Percentiles rank a stretch among this genome's conserved stretches.
Conservation (phyloP, 306 rosid species). For the Begonia fuchsioides region DNA sequence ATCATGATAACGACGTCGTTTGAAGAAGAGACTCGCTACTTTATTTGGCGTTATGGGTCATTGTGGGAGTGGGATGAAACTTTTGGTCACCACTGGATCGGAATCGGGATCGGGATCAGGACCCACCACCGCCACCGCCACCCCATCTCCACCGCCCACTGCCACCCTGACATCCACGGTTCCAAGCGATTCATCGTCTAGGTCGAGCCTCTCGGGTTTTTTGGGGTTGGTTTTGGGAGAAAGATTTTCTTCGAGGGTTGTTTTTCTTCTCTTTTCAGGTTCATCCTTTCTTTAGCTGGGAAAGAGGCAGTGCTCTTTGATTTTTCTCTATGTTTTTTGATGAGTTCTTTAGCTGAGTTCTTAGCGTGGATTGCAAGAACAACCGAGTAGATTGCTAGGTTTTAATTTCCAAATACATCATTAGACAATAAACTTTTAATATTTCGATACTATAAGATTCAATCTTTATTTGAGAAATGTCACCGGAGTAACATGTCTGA, state of each 20-base stretch:
- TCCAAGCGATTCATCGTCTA: slow-evolving; percentile 17
- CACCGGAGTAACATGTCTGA: too few relatives aligned
- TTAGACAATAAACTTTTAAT: too few relatives aligned
- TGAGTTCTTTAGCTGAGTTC: too few relatives aligned
- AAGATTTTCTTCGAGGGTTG: slow-evolving; percentile 9
- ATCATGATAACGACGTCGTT: too few relatives aligned
- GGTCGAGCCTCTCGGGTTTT: slow-evolving; percentile 9
- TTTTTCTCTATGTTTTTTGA: neutral
- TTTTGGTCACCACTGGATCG: slow-evolving; percentile 49
- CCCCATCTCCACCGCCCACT: slow-evolving; percentile 18
- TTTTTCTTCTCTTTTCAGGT: slow-evolving; percentile 13
- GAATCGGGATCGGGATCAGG: too few relatives aligned
- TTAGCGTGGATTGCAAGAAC: too few relatives aligned
- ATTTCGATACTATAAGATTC: too few relatives aligned
- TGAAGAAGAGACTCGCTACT: slow-evolving; percentile 33
- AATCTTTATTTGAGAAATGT: too few relatives aligned
- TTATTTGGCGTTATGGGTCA: slow-evolving; percentile 40
- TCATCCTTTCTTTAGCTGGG: slow-evolving; percentile 25
- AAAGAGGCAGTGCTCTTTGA: slow-evolving; percentile 77
- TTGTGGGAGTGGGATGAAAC: slow-evolving; percentile 79
- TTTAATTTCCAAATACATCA: too few relatives aligned
- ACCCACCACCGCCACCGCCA: neutral
- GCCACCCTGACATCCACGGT: slow-evolving; percentile 9
- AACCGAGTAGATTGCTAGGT: too few relatives aligned
- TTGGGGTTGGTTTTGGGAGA: slow-evolving; percentile 13